These are phyloP conservation scores for Aegilops umbellulata DNA, from an alignment of 176 grass and related monocot species.

Conservation along the genomic window DNA sequence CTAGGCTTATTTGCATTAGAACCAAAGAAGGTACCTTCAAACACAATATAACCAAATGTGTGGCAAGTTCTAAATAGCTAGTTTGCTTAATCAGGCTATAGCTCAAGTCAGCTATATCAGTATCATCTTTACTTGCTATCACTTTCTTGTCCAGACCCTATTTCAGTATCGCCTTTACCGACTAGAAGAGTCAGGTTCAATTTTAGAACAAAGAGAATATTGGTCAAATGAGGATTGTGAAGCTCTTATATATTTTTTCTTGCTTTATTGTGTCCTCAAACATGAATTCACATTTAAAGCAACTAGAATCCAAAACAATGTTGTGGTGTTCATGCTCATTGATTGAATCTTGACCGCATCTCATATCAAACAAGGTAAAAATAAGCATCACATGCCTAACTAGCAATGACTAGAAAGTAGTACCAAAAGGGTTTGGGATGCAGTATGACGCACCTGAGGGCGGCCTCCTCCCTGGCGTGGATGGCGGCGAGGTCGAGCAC, in stretches of 20 bases:
- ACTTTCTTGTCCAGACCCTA: not conserved
- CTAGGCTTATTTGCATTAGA: not conserved
- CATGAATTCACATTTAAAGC: not conserved
- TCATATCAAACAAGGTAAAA: not conserved
- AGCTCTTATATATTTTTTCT: not conserved
- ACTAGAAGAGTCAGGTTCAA: not conserved
- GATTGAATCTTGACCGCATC: not conserved
- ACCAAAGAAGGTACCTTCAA: not conserved
- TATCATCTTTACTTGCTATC: not conserved
- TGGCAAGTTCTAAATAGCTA: not conserved
- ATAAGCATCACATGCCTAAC: not conserved
- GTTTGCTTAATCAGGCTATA: not conserved
- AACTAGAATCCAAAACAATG: not conserved
- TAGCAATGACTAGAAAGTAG: not conserved
- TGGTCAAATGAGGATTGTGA: not conserved
- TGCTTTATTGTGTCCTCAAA: not conserved
- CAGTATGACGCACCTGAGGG: conserved; percentile 53
- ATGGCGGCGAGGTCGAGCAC: conserved; percentile 65
- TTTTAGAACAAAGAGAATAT: not conserved
- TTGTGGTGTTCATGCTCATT: not conserved
- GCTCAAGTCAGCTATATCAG: not conserved
- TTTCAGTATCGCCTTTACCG: conserved; percentile 6
- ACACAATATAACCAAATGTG: not conserved
- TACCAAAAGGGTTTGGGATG: not conserved
- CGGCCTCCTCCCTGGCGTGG: conserved; percentile 83